A percentile compares a stretch with the other conserved stretches of the same genome.
phyloP scores from a whole-genome alignment of 2,329 filamentous ascomycete genomes.

The Ophiostoma quercus region DNA sequence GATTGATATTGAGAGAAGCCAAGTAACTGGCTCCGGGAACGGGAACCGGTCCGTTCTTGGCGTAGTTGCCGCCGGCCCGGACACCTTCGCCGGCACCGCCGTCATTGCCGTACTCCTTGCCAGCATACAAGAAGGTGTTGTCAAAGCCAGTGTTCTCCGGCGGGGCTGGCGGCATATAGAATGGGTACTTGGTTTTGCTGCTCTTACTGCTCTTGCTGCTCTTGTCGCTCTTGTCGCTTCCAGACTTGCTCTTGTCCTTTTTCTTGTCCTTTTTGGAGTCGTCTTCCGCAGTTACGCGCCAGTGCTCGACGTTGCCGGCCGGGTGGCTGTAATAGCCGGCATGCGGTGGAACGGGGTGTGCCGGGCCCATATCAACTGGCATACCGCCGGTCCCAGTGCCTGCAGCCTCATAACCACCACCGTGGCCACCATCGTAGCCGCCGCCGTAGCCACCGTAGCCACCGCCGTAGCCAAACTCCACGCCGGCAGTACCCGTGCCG shows the following conservation, averaged over 20 bases:
- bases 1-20: background rate
- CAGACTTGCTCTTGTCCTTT: background rate
- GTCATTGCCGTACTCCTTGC: background rate
- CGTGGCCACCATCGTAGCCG: background rate
- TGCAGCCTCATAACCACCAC: background rate
- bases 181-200: background rate
- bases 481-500: background rate
- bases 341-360: constrained; percentile 6
- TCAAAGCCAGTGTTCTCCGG: constrained; percentile 9
- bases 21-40: background rate
- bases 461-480: background rate
- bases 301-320: constrained; percentile 19
- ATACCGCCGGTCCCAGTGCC: background rate
- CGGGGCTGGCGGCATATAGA: background rate
- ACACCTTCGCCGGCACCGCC: background rate
- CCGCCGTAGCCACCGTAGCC: background rate
- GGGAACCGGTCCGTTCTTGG: background rate
- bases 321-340: constrained; percentile 18
- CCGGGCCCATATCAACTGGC: background rate
- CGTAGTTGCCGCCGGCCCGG: background rate
- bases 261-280: background rate
- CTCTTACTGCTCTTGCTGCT: background rate
- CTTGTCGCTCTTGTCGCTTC: constrained; percentile 13
- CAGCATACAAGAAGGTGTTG: constrained; percentile 7
- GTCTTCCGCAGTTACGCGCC: background rate